Percentiles rank a stretch among this genome's conserved stretches.
Conservation (phyloP, 148 eudicot species). For the Camellia lanceoleosa region DNA sequence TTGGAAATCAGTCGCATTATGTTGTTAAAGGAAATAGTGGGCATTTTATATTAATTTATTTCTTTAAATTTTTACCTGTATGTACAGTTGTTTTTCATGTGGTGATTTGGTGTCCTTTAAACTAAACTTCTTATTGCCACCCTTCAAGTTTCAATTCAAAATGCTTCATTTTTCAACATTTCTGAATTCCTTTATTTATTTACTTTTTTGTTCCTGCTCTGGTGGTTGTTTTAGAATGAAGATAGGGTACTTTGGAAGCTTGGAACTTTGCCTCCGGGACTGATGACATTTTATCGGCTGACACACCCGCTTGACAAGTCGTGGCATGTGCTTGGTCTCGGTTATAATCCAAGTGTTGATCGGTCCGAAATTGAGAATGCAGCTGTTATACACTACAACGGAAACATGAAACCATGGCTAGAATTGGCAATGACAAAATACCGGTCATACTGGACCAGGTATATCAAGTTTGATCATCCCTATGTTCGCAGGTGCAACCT, state of each 20-base stretch:
- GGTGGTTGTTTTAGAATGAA: conserved; percentile 49
- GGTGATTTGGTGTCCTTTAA: neutral
- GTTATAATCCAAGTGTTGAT: conserved; percentile 73
- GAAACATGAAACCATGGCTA: conserved; percentile 95
- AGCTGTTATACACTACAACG: conserved; percentile 88
- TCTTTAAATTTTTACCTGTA: neutral
- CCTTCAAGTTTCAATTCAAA: neutral
- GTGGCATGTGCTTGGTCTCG: conserved; percentile 94
- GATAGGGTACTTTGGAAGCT: conserved; percentile 80
- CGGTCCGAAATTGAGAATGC: conserved; percentile 65
- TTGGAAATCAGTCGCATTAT: neutral
- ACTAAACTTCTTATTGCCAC: neutral
- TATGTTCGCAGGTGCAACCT: conserved; percentile 69
- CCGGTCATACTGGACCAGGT: conserved; percentile 68
- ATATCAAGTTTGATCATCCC: conserved; percentile 70
- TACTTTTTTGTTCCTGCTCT: conserved; percentile 7
- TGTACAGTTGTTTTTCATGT: neutral
- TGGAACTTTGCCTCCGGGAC: conserved; percentile 86
- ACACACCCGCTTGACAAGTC: conserved; percentile 73
- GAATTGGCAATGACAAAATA: conserved; percentile 82
- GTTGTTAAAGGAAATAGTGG: neutral
- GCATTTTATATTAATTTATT: neutral
- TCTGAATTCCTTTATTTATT: neutral
- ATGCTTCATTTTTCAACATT: neutral
- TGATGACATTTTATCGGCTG: conserved; percentile 76